Base-by-base conservation (phyloP, 768 basidiomycete species). In the Tricholoma terreum region DNA sequence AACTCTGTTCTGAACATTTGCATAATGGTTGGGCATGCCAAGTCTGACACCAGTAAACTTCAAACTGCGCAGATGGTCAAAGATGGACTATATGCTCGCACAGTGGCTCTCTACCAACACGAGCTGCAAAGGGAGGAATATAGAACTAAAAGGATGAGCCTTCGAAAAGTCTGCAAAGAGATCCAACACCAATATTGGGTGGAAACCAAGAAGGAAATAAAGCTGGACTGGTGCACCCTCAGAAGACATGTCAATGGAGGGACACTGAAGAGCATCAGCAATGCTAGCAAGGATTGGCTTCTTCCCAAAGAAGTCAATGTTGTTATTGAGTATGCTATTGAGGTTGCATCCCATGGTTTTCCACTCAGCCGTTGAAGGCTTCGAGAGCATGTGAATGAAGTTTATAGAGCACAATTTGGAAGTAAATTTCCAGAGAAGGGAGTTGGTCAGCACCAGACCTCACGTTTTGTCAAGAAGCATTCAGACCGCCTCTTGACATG, bases 311-410 rank as follows among this genome's bases (percentile, higher is more conserved):
- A 46, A 46, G 45, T 46, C 7, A n/a, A 17, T 14, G 12, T 46
- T n/a, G 19, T 46, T n/a, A 46, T 46, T 46, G 45, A 21, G 4
- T 46, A 21, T 46, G 45, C 24, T 21, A 46, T 46, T 27, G 24
- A 46, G 24, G 24, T 27, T 46, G 45, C 45, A 11, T 46, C 12
- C 21, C 45, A 27, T 36, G 68, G 69, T 14, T 71, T 71, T 51
- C 70, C 67, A 8, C 61, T 68, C 14, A 69, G 50, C 40, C 69
- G 70, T 40, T 24, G 36, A 21, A 22, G 58, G 15, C 52, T 74
- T n/a, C 58, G 63, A 40, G 61, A 65, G 38, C 60, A 65, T 57
- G 69, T 66, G 17, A 59, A 71, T 55, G 35, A 61, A 4, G 62
- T 69, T 7, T 55, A 50, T 17, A 30, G 56, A 14, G 63, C 67